Evolutionary conservation across 23 red algal species (phyloP), one percentile per base, ranked within the genome.

Genomic region (Pyropia yezoensis): DNA sequence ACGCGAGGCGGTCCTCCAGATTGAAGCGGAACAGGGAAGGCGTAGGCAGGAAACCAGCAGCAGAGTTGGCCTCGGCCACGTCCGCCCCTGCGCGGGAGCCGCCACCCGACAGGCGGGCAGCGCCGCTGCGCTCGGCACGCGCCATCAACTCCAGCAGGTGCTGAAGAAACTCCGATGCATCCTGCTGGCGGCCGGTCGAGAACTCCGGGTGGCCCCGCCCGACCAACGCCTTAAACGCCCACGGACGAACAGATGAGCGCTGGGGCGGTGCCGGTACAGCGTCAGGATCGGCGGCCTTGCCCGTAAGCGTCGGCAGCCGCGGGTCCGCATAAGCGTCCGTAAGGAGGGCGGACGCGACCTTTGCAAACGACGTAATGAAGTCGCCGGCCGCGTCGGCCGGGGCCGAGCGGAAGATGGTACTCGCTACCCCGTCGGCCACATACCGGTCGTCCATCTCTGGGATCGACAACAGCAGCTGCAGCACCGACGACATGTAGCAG

Each of bases 131-230:
- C 61, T 82, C 82, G 14, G 75, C 75, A 18, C 52, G 59, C 24
- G 57, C 75, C 50, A 90, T 49, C 55, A 68, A 71, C 13, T 87
- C 80, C 26, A 98, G 76, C 17, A 98, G 70, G 60, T 87, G 70
- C 71, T 98, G 79, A n/a, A 88, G 79, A 66, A 98, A 98, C 72
- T 98, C 94, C 30, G 62, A 63, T 17, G 94, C 94, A 71, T 98
- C 94, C 63, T 98, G 94, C 61, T 98, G 94, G 19, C 66, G 49
- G 33, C 20, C 49, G 51, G 79, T 91, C 54, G 79, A 69, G 54
- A 98, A 98, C 70, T 98, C 85, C 0, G 80, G 50, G 59, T 89
- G 79, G n/a, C 83, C 80, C 39, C 74, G 88, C n/a, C 86, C 94
- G 19, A 98, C 70, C 27, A 91, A 57, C 18, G 47, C 67, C 75